Percentiles rank a stretch among this genome's conserved stretches.
Conservation (phyloP, 2,329 filamentous ascomycete genomes). For the Davidsoniella eucalypti region DNA sequence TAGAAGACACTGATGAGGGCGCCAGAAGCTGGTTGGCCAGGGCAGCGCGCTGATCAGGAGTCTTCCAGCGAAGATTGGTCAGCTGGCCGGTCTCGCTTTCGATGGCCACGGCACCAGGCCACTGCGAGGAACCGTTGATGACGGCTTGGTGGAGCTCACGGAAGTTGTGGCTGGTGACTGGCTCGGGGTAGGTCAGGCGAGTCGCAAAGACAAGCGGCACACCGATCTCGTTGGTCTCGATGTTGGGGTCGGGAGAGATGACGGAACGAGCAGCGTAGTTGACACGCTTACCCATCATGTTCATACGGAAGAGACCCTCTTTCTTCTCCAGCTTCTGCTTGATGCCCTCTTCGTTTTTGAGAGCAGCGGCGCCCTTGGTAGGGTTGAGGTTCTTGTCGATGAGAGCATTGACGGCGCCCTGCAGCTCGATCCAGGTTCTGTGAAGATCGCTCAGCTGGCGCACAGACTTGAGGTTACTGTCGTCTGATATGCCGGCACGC, state of each 20-base stretch:
- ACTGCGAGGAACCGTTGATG: conserved; percentile 83
- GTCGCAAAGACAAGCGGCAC: conserved; percentile 95
- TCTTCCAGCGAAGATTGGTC: conserved; percentile 74
- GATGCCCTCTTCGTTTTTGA: conserved; percentile 77
- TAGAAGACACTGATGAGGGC: conserved; percentile 57
- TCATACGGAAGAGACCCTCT: conserved; percentile 93
- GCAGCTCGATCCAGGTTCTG: conserved; percentile 65
- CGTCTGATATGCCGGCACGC: conserved; percentile 8
- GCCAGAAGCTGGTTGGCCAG: conserved; percentile 87
- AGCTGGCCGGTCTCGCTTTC: conserved; percentile 93
- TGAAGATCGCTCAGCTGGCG: conserved; percentile 61
- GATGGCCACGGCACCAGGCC: conserved; percentile 86
- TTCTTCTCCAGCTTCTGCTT: conserved; percentile 98
- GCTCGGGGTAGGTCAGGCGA: conserved; percentile 91
- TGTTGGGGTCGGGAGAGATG: conserved; percentile 95
- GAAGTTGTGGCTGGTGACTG: conserved; percentile 94
- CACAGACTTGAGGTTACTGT: not conserved
- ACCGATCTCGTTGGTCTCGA: conserved; percentile 97
- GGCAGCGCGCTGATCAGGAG: conserved; percentile 69
- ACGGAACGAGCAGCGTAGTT: conserved; percentile 96
- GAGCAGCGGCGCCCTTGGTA: conserved; percentile 58
- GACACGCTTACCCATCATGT: conserved; percentile 99
- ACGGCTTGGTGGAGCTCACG: conserved; percentile 91
- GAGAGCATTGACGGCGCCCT: conserved; percentile 81
- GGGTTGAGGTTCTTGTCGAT: conserved; percentile 83